These are phyloP conservation scores for Raddia distichophylla DNA, from an alignment of 176 grass and related monocot species.

Conservation along the genomic window DNA sequence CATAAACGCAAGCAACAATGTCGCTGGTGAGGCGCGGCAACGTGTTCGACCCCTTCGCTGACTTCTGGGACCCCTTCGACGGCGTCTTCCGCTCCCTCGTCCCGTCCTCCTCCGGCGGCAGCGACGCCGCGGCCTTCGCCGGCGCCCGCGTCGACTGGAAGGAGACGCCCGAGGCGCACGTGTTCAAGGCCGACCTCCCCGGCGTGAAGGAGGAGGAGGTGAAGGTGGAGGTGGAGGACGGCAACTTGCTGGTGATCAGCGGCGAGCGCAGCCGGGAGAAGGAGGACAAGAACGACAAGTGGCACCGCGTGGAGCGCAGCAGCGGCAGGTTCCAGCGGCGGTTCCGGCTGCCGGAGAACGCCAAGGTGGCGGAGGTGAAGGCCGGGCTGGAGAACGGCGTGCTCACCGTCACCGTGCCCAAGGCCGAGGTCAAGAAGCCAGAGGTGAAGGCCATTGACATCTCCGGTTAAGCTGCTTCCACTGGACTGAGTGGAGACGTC, in stretches of 20 bases:
- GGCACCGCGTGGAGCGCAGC: constrained; percentile 68
- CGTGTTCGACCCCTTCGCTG: constrained; percentile 59
- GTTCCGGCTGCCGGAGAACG: constrained; percentile 57
- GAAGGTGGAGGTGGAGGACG: constrained; percentile 51
- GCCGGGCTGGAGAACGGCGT: constrained; percentile 55
- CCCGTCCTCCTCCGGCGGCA: not conserved
- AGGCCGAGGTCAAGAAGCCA: constrained; percentile 43
- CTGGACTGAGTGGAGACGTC: not conserved
- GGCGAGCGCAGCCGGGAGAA: constrained; percentile 51
- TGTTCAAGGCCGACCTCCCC: constrained; percentile 62
- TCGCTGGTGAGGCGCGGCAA: constrained; percentile 42
- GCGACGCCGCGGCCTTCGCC: constrained; percentile 25
- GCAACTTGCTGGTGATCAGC: constrained; percentile 58
- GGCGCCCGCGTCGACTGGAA: constrained; percentile 51
- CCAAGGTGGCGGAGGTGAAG: constrained; percentile 52
- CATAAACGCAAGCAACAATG: constrained; percentile 15
- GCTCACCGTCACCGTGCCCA: constrained; percentile 61
- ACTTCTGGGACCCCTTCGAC: constrained; percentile 57
- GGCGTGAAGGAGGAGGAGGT: constrained; percentile 60
- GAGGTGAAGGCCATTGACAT: constrained; percentile 55
- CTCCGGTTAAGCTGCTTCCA: constrained; percentile 39
- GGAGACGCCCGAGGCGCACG: constrained; percentile 51
- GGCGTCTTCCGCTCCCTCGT: constrained; percentile 34
- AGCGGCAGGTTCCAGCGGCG: constrained; percentile 47
- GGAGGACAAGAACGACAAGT: constrained; percentile 60